Conservation (phyloP, 2,329 filamentous ascomycete species). For the Alternaria burnsii region DNA sequence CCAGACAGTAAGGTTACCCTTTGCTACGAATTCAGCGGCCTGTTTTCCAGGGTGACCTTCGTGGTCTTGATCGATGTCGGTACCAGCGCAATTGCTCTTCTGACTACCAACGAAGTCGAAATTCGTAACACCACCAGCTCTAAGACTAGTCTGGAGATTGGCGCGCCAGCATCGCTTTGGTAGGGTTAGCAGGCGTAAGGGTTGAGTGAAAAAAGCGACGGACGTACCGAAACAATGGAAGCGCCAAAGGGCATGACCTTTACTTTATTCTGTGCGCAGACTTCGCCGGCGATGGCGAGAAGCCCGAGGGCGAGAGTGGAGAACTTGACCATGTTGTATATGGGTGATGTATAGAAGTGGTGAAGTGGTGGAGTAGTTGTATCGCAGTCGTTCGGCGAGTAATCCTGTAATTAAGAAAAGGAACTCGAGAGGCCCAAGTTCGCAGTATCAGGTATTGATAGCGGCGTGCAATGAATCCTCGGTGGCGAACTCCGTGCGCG, state of each 20-base stretch:
- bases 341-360: background rate
- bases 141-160: constrained; percentile 43
- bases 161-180: constrained; percentile 49
- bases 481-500: background rate
- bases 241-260: constrained; percentile 50
- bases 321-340: constrained; percentile 34
- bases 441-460: background rate
- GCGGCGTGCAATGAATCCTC: background rate
- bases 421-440: background rate
- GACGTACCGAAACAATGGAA: constrained; percentile 44
- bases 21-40: constrained; percentile 51
- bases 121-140: constrained; percentile 32
- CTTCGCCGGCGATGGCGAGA: constrained; percentile 27
- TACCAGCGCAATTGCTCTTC: constrained; percentile 47
- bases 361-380: background rate
- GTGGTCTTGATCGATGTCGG: constrained; percentile 55
- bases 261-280: constrained; percentile 33
- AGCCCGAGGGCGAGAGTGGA: constrained; percentile 31
- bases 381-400: background rate
- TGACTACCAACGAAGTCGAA: constrained; percentile 50
- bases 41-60: constrained; percentile 56
- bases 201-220: background rate
- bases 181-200: constrained; percentile 13
- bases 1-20: constrained; percentile 53
- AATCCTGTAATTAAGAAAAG: background rate